Evolutionary conservation across 2,329 filamentous ascomycete species (phyloP), one percentile per base, ranked within the genome.

Genomic region (Achaetomium macrosporum): DNA sequence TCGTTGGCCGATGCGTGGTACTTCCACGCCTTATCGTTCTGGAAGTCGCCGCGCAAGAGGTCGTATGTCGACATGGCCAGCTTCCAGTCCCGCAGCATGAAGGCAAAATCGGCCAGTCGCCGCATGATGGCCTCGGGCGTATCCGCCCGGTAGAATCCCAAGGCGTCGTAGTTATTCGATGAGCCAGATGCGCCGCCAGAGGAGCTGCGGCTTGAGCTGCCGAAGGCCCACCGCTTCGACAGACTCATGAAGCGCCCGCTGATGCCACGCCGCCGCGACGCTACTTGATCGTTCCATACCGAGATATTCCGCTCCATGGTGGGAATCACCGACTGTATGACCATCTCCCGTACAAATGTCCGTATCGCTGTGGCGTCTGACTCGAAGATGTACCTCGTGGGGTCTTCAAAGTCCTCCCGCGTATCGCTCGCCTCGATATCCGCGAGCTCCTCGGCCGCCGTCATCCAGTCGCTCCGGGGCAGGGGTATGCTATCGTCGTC

Each of bases 31-130:
- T 97, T 97, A 67, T 96, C 91, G 66, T 93, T 93, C 65, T 83
- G 85, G 68, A 92, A 99, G 67, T 99, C 95, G 8, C 85, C 81
- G 49, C 90, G 83, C 9, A 99, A 73, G 5, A 99, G 79, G 53
- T 99, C 92, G 66, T 96, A 99, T 0, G 89, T 96, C 12, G 87
- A 90, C 61, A 93, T 82, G 10, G 93, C 89, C 35, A 99, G 74
- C 69, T 95, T 96, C 83, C 87, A 99, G 69, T 99, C 95, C 31
- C 93, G 83, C 36, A 99, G 78, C 91, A 99, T 96, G 65, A 99
- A 95, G 11, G 90, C 85, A 70, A 92, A 97, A 67, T 99, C 93
- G 41, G 89, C 93, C 45, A 99, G 75, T 65, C 95, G 95, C 35
- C 93, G 85, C 82, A 99, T 88, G 46, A 93, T 80, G 3, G 92